Percentiles rank a stretch among this genome's conserved stretches.
These are phyloP conservation scores for Citrullus mucosospermus DNA, from an alignment of 306 rosid genomes.

Conservation along the genomic window DNA sequence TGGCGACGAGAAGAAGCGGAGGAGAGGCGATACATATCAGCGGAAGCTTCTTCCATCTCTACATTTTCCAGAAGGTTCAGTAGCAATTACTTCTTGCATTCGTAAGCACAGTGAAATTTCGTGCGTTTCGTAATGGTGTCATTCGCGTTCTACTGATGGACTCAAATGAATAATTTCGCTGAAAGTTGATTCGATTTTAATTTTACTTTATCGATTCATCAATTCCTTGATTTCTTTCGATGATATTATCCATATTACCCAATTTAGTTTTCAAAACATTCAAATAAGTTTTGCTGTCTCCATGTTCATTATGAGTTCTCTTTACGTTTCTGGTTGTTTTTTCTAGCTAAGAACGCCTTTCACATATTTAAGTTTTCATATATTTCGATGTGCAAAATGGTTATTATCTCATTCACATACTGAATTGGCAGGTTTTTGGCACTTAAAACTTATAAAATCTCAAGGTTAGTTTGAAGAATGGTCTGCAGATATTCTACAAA, in stretches of 20 bases:
- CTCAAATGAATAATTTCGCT: neutral
- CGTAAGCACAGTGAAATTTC: neutral
- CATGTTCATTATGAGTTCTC: neutral
- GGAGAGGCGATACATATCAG: neutral
- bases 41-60: neutral
- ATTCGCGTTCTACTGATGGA: neutral
- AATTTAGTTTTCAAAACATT: neutral
- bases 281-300: neutral
- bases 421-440: neutral
- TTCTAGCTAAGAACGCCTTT: neutral
- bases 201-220: neutral
- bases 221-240: neutral
- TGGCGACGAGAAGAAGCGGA: neutral
- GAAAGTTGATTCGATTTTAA: neutral
- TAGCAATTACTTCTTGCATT: neutral
- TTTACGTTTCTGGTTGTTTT: neutral
- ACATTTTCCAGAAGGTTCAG: neutral
- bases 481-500: slow-evolving; percentile 40
- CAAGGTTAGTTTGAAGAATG: slow-evolving; percentile 12
- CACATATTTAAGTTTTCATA: neutral
- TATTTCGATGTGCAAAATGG: neutral
- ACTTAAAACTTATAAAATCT: neutral
- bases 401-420: neutral
- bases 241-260: neutral
- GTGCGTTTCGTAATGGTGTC: neutral